Evolutionary conservation across 2,329 filamentous ascomycete species (phyloP).

Genomic region (Clarireedia homoeocarpa): DNA sequence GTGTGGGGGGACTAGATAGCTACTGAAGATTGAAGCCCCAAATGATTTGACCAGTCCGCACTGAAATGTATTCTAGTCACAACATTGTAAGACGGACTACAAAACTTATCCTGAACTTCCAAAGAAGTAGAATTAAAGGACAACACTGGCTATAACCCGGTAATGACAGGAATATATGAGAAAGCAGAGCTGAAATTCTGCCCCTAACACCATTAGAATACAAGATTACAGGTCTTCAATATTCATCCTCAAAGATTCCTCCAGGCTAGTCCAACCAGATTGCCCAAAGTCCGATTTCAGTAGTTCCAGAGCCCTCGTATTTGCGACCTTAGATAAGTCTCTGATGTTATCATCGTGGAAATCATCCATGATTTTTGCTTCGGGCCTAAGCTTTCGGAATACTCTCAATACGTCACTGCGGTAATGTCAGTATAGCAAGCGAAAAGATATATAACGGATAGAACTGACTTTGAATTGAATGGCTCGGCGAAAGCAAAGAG

Average conservation of each 20-base stretch:
- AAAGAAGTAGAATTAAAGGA: too few relatives aligned
- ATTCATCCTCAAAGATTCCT: constrained; percentile 6
- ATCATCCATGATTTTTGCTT: constrained; percentile 20
- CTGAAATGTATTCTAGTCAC: too few relatives aligned
- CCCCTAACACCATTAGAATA: too few relatives aligned
- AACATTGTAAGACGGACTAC: too few relatives aligned
- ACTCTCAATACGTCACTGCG: constrained; percentile 16
- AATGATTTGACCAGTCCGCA: too few relatives aligned
- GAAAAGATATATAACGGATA: neutral
- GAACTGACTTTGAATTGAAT: constrained; percentile 11
- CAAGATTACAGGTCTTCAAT: neutral
- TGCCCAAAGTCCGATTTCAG: constrained; percentile 13
- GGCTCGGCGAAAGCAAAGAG: constrained; percentile 24
- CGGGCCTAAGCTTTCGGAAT: constrained; percentile 20
- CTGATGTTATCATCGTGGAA: constrained; percentile 15
- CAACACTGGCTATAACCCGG: too few relatives aligned
- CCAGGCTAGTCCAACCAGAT: constrained; percentile 2
- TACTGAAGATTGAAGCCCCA: too few relatives aligned
- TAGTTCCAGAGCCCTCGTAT: constrained; percentile 14
- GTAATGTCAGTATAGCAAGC: neutral
- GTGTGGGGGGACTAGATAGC: too few relatives aligned
- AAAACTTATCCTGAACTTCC: too few relatives aligned
- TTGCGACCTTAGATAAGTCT: constrained; percentile 18
- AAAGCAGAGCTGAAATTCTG: too few relatives aligned
- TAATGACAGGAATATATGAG: too few relatives aligned